These are phyloP conservation scores for Blastocladiella emersonii DNA, from an alignment of 371 early-diverging fungal species.

Conservation along the genomic window DNA sequence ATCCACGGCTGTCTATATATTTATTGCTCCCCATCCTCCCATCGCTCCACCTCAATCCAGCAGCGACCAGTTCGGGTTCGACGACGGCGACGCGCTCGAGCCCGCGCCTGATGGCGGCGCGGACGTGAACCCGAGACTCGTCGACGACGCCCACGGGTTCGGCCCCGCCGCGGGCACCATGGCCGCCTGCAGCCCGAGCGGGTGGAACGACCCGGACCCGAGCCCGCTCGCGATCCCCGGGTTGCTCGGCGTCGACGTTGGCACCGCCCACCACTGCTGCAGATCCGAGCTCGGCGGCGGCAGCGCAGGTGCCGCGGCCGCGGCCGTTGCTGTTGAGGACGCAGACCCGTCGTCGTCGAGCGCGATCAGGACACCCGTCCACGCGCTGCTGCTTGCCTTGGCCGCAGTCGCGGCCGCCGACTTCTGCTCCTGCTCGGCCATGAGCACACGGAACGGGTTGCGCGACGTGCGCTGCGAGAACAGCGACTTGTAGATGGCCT, in stretches of 20 bases:
- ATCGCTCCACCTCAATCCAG: background rate
- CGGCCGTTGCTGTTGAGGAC: no score
- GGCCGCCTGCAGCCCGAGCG: no score
- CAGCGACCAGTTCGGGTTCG: background rate
- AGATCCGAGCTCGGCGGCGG: background rate
- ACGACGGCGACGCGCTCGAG: no score
- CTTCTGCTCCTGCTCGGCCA: background rate
- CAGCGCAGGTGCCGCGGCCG: no score
- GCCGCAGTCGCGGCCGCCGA: no score
- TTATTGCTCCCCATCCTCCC: background rate
- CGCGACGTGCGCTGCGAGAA: background rate
- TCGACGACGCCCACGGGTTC: no score
- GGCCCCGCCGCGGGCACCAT: no score
- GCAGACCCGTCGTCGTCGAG: background rate
- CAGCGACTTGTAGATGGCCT: background rate
- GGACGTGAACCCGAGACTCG: no score
- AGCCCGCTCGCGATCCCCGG: background rate
- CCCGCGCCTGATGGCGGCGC: no score
- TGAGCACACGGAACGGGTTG: background rate
- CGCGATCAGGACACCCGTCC: background rate
- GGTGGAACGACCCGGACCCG: no score
- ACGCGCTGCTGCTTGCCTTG: background rate
- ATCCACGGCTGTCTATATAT: background rate
- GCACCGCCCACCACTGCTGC: background rate
- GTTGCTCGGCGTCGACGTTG: background rate